These are phyloP conservation scores for Rhynchospora pubera DNA, from an alignment of 176 grass and related monocot species.

Conservation along the genomic window DNA sequence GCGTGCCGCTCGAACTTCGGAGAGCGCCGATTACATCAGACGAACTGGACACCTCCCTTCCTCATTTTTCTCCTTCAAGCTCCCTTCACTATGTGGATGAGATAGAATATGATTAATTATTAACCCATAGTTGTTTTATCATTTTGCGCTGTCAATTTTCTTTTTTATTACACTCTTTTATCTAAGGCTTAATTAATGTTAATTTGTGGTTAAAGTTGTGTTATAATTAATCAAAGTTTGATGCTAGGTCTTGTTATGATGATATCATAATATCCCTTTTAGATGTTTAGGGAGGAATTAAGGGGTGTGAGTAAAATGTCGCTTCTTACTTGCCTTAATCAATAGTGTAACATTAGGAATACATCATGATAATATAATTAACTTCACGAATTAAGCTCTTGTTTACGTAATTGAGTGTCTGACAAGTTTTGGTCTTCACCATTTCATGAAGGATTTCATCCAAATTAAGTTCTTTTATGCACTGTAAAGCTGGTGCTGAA, in stretches of 20 bases:
- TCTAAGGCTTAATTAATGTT: slow-evolving; percentile 2
- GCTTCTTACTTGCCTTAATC: not conserved
- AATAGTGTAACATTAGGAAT: not conserved
- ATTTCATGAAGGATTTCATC: not conserved
- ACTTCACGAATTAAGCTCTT: not conserved
- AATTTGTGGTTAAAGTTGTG: slow-evolving; percentile 14
- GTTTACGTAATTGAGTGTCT: not conserved
- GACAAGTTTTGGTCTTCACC: not conserved
- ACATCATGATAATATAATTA: not conserved
- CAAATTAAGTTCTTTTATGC: not conserved
- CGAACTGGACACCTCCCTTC: slow-evolving; percentile 77
- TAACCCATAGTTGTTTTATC: slow-evolving; percentile 6
- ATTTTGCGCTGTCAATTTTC: not conserved
- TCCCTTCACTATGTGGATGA: slow-evolving; percentile 74
- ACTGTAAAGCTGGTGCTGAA: not conserved
- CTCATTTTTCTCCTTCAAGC: slow-evolving; percentile 67
- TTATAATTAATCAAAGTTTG: not conserved
- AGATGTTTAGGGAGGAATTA: not conserved
- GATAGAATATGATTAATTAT: not conserved
- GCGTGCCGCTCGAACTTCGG: slow-evolving; percentile 47
- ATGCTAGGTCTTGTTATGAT: not conserved
- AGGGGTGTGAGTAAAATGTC: not conserved
- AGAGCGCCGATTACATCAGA: slow-evolving; percentile 76
- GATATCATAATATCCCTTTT: not conserved
- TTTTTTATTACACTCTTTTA: slow-evolving; percentile 11